A percentile compares a stretch with the other conserved stretches of the same genome.
These are phyloP conservation scores for Aphanomyces astaci DNA, from an alignment of 352 stramenopile genomes.

Conservation along the genomic window DNA sequence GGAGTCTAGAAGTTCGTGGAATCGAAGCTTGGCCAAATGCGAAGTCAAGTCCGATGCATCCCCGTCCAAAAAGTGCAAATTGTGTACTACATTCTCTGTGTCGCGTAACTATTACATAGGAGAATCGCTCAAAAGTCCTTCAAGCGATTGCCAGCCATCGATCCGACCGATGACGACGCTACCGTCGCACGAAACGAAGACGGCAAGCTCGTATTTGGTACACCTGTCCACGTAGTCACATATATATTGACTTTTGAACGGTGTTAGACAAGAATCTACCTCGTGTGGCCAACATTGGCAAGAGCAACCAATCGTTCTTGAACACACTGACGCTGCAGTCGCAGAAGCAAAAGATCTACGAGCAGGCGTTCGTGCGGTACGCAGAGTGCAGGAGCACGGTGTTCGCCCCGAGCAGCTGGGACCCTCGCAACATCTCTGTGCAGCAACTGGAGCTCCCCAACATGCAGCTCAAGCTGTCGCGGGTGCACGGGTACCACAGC, in stretches of 20 bases:
- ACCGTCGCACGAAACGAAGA: conserved; percentile 33
- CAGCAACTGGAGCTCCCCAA: conserved; percentile 29
- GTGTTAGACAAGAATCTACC: conserved; percentile 55
- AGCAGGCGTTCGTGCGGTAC: conserved; percentile 49
- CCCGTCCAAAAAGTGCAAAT: conserved; percentile 37
- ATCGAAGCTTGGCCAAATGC: conserved; percentile 49
- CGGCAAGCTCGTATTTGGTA: conserved; percentile 60
- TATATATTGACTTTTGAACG: not conserved
- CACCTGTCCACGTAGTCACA: too few relatives aligned
- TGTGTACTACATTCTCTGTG: not conserved
- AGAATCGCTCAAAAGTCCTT: conserved; percentile 44
- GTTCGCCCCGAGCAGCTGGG: conserved; percentile 48
- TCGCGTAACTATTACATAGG: conserved; percentile 7
- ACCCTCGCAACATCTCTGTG: conserved; percentile 19
- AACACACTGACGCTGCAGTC: conserved; percentile 35
- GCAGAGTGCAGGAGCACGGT: conserved; percentile 61
- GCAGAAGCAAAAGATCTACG: conserved; percentile 59
- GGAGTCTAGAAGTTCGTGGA: conserved; percentile 58
- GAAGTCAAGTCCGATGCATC: conserved; percentile 29
- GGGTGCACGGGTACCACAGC: conserved; percentile 52
- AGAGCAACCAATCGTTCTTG: conserved; percentile 37
- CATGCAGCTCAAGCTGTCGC: conserved; percentile 43
- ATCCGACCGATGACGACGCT: not conserved
- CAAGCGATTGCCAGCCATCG: conserved; percentile 28
- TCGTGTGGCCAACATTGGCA: conserved; percentile 62